phyloP scores from a whole-genome alignment of 2,329 filamentous ascomycete species.

The Penicillium sp. region DNA sequence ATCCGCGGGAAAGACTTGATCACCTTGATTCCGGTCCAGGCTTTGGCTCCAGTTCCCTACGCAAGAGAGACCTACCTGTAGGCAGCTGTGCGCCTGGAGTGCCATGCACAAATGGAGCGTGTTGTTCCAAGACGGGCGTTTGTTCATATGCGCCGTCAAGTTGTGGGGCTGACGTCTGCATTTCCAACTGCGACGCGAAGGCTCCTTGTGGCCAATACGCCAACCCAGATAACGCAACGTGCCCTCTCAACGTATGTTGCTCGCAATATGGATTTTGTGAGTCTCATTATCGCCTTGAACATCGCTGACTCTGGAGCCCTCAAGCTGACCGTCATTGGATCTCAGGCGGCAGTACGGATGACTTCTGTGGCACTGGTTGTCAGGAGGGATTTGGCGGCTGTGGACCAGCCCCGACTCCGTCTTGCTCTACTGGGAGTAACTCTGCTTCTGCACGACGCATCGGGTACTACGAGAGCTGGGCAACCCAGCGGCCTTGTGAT shows the following conservation, averaged over 20 bases:
- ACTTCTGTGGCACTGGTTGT: neutral
- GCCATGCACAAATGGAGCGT: conserved; percentile 1
- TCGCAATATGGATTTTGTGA: conserved; percentile 3
- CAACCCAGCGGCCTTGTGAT: conserved; percentile 16
- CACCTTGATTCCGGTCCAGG: neutral
- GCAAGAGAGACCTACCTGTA: neutral
- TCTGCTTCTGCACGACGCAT: conserved; percentile 14
- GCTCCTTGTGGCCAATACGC: conserved; percentile 1
- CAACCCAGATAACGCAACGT: neutral
- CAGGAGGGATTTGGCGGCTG: neutral
- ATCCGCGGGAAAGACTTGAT: conserved; percentile 1
- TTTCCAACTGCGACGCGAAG: conserved; percentile 1
- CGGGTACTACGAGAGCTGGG: conserved; percentile 36
- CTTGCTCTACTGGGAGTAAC: neutral
- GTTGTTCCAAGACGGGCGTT: conserved; percentile 2
- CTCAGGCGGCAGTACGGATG: neutral
- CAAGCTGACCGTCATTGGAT: too few relatives aligned
- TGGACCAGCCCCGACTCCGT: neutral
- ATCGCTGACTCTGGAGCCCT: too few relatives aligned
- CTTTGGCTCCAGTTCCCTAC: neutral
- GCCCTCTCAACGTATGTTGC: conserved; percentile 12
- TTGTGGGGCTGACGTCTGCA: conserved; percentile 1
- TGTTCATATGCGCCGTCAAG: conserved; percentile 1
- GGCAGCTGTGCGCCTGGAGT: conserved; percentile 1
- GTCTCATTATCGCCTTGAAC: neutral